phyloP scores from a whole-genome alignment of 192 early-diverging fungal genomes.

The Coemansia sp. region DNA sequence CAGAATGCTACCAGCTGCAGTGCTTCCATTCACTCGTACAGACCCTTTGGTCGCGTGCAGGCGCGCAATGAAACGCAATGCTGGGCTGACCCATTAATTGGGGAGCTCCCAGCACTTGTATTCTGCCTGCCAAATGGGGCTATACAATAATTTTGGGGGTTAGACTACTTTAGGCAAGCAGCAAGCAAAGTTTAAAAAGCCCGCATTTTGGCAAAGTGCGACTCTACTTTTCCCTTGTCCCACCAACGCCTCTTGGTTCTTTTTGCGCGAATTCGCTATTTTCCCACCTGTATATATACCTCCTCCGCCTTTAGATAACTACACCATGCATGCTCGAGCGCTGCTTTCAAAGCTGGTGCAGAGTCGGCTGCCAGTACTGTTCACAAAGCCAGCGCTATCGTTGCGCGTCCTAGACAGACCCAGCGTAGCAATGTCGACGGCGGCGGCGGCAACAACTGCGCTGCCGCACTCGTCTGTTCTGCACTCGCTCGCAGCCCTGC shows the following conservation, averaged over 20 bases:
- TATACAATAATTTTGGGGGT: slow-evolving; percentile 3
- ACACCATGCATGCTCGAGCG: slow-evolving; percentile 9
- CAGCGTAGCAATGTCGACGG: slow-evolving; percentile 10
- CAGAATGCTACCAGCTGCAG: not conserved
- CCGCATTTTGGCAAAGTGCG: not conserved
- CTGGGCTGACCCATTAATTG: slow-evolving; percentile 6
- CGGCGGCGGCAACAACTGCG: not conserved
- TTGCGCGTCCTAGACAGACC: not conserved
- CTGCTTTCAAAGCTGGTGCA: slow-evolving; percentile 4
- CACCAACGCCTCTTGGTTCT: not conserved
- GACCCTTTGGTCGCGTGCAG: not conserved
- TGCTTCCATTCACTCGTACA: not conserved
- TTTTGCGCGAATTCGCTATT: not conserved
- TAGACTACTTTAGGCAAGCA: not conserved
- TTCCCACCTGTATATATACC: not conserved
- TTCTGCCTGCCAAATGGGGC: not conserved
- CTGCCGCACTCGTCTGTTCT: not conserved
- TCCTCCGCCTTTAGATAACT: not conserved
- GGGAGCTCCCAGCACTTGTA: not conserved
- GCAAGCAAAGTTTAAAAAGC: not conserved
- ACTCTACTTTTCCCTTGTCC: not conserved
- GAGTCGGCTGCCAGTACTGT: slow-evolving; percentile 3
- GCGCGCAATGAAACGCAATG: not conserved
- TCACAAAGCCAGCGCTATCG: not conserved
- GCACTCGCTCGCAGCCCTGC: not conserved